A percentile compares a stretch with the other conserved stretches of the same genome.
Conservation (phyloP, 495 filamentous ascomycete species). For the Podospora anserina region DNA sequence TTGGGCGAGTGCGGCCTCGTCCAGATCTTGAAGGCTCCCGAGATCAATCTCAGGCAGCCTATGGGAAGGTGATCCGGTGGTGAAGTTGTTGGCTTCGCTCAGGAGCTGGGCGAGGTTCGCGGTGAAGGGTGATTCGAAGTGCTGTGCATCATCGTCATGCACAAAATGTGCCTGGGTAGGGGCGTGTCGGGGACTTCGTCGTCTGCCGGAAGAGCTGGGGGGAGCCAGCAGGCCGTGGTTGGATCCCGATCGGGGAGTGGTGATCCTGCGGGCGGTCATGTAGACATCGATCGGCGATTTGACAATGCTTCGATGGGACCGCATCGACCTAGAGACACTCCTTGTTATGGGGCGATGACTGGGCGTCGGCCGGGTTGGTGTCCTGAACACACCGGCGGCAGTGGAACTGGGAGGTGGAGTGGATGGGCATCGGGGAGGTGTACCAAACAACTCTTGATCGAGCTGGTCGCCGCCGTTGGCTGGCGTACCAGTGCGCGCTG, state of each 20-base stretch:
- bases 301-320: conserved; percentile 36
- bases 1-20: conserved; percentile 34
- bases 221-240: conserved; percentile 25
- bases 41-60: conserved; percentile 37
- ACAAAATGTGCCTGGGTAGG: conserved; percentile 32
- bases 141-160: conserved; percentile 25
- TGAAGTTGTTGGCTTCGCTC: conserved; percentile 51
- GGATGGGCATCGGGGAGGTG: conserved; percentile 48
- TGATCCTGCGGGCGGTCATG: conserved; percentile 24
- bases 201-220: conserved; percentile 22
- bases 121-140: conserved; percentile 55
- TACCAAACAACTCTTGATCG: conserved; percentile 56
- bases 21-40: conserved; percentile 38
- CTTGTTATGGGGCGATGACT: conserved; percentile 55
- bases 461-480: conserved; percentile 48
- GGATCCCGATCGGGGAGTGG: conserved; percentile 38
- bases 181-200: conserved; percentile 40
- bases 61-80: conserved; percentile 37
- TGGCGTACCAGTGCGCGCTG: conserved; percentile 24
- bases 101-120: conserved; percentile 58
- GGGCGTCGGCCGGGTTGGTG: conserved; percentile 55
- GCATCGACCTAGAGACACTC: conserved; percentile 53
- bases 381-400: conserved; percentile 49
- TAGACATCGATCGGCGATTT: conserved; percentile 38
- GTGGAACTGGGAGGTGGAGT: conserved; percentile 60